A percentile compares a stretch with the other conserved stretches of the same genome.
phyloP scores from a whole-genome alignment of 139 green algal genomes.

The Chlamydomonas incerta region DNA sequence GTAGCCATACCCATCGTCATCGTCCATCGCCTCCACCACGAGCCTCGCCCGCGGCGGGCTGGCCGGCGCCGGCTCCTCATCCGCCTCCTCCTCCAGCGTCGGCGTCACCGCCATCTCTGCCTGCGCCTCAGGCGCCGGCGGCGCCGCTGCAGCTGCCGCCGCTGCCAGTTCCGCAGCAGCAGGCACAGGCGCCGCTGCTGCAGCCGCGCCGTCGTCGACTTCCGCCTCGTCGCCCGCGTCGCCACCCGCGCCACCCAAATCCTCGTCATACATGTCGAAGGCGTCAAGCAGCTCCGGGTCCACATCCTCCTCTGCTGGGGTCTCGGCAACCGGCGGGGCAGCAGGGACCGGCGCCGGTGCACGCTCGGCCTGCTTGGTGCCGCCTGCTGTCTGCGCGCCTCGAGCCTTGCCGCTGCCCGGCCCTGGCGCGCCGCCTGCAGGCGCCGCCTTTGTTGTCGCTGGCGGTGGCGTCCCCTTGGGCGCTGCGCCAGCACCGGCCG shows the following conservation, averaged over 20 bases:
- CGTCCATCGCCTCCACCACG: conserved; percentile 24
- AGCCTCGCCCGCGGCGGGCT: conserved; percentile 1
- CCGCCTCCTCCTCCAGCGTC: background rate
- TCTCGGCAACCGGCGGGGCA: background rate
- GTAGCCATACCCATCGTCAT: conserved; percentile 28
- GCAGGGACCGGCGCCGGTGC: background rate
- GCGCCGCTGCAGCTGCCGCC: background rate
- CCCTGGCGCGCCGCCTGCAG: no score
- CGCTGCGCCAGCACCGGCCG: conserved; percentile 64
- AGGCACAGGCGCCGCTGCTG: background rate
- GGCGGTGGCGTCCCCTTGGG: background rate
- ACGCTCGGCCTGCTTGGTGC: no score
- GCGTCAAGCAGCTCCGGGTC: conserved; percentile 25
- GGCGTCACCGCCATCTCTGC: background rate
- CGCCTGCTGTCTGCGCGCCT: no score
- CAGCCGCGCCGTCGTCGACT: background rate
- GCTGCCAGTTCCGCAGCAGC: background rate
- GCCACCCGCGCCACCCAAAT: background rate
- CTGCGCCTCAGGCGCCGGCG: background rate
- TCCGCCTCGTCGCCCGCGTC: background rate
- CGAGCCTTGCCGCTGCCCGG: background rate
- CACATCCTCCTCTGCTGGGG: conserved; percentile 10
- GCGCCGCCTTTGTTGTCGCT: no score
- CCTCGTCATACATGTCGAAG: conserved; percentile 6
- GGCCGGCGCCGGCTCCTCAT: background rate